Base-by-base conservation (phyloP, 352 stramenopile species). In the Globisporangium radiosum region DNA sequence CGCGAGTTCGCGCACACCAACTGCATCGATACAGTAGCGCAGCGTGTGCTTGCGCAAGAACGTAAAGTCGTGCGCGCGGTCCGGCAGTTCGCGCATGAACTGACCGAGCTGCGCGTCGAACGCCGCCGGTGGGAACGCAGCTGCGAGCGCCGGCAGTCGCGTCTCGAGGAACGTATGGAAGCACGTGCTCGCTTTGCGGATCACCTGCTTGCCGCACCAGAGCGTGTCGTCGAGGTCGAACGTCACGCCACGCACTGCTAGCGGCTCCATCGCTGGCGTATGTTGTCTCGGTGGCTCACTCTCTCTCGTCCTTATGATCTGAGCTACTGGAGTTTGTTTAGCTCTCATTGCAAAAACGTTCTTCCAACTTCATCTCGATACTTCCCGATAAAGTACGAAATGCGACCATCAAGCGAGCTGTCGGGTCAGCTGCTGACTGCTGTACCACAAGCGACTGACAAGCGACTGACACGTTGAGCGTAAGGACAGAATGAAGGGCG, bases 151-250 rank as follows among this genome's bases (percentile, higher is more conserved):
- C 10, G 79, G 79, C 61, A 60, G 58, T 42, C 66, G 59, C 47
- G 68, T 40, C 7, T 56, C 56, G 14, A 91, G 14, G 48, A 73
- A 80, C 4, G 60, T 59, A 61, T 91, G 81, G 64, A 91, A 88
- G 38, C 64, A 61, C 15, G 58, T 54, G 50, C 53, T 74, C 6
- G 81, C 81, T 40, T 74, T 74, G 49, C 54, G 53, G 25, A 91
- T 72, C 45, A 86, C 73, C 11, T 58, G 63, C 62, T 70, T 71
- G 47, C 76, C 81, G 55, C 81, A 81, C 81, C 81, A 91, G 7
- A 91, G 65, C 42, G 81, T 91, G 71, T 91, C 81, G 66, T 91
- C 81, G 66, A 91, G 67, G 68, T 91, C 81, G 66, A 91, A 91
- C 17, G 81, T 91, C 51, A 88, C 68, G 54, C 74, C 81, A 14